Evolutionary conservation across 164 flowering plant genomes (phyloP).

Genomic region (Nymphaea thermarum): DNA sequence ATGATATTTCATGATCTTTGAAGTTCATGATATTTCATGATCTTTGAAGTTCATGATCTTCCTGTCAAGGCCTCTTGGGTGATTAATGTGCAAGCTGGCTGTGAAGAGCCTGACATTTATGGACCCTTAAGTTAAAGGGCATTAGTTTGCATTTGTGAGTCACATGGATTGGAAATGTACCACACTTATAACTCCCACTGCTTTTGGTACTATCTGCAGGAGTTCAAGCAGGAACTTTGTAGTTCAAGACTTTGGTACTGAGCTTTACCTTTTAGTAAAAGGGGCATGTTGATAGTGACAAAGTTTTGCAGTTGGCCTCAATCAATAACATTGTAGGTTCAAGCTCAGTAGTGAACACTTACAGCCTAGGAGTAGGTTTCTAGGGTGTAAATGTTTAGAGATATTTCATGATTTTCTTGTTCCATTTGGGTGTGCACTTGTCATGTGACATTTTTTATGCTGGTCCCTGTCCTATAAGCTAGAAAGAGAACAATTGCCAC

Average conservation of each 20-base stretch:
- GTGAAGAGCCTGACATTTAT: no score
- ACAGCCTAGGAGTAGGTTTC: neutral
- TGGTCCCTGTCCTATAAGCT: neutral
- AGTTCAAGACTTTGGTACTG: neutral
- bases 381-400: neutral
- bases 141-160: neutral
- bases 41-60: no score
- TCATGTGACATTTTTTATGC: neutral
- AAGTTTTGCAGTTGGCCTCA: neutral
- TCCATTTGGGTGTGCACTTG: neutral
- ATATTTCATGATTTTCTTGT: neutral
- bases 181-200: no score
- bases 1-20: no score
- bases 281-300: neutral
- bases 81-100: no score
- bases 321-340: neutral
- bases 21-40: no score
- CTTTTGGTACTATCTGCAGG: neutral
- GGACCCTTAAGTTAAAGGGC: no score
- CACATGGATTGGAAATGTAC: neutral
- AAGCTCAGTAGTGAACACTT: neutral
- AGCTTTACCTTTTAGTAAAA: neutral
- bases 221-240: neutral
- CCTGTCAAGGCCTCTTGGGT: no score
- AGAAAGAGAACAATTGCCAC: neutral